A percentile compares a stretch with the other conserved stretches of the same genome.
Conservation (phyloP, 2,329 filamentous ascomycete genomes). For the Phoma sp. region DNA sequence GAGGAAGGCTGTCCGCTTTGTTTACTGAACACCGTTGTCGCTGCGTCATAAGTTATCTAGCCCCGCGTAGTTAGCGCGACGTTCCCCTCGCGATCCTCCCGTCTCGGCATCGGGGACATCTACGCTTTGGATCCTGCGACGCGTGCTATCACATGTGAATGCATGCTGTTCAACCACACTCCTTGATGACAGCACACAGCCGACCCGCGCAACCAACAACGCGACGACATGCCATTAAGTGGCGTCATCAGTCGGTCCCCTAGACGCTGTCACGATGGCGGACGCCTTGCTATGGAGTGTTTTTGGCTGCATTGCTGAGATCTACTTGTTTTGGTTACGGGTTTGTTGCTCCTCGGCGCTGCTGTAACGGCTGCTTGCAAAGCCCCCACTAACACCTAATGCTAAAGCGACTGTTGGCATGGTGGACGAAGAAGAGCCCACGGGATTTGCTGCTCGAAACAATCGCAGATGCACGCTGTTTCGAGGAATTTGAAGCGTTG, state of each 20-base stretch:
- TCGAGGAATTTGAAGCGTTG: conserved; percentile 87
- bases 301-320: conserved; percentile 45
- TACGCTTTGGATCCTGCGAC: neutral
- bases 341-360: conserved; percentile 38
- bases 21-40: conserved; percentile 1
- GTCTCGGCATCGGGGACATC: conserved; percentile 10
- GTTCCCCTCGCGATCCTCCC: conserved; percentile 13
- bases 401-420: conserved; percentile 69
- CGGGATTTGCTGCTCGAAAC: conserved; percentile 71
- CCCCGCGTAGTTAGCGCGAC: conserved; percentile 4
- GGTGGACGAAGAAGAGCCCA: conserved; percentile 71
- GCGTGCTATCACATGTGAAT: conserved; percentile 13
- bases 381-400: conserved; percentile 15
- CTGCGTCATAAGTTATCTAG: conserved; percentile 8
- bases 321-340: conserved; percentile 52
- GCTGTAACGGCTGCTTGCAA: conserved; percentile 4
- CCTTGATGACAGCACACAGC: conserved; percentile 29
- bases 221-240: conserved; percentile 31
- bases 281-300: conserved; percentile 36
- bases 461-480: conserved; percentile 71
- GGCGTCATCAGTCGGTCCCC: conserved; percentile 17
- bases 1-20: neutral
- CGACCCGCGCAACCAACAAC: conserved; percentile 32
- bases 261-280: conserved; percentile 29
- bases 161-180: conserved; percentile 6